Conservation (phyloP, 257 asterid species). For the Solanum paucissectum region DNA sequence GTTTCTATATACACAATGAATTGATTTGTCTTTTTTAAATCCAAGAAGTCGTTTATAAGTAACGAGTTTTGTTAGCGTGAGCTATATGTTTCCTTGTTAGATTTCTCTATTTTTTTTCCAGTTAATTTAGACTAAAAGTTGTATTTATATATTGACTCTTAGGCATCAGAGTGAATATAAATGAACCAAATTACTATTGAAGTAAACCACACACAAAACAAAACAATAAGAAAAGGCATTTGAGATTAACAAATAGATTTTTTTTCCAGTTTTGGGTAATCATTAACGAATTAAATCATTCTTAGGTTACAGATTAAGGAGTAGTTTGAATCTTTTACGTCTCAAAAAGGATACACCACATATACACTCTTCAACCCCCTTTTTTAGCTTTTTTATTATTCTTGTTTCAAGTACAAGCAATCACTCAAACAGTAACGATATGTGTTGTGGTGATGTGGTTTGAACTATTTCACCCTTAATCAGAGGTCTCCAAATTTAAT, state of each 20-base stretch:
- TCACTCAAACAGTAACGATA: neutral
- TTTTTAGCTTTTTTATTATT: neutral
- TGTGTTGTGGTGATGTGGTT: neutral
- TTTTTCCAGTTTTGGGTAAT: neutral
- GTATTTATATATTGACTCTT: neutral
- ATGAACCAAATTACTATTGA: neutral
- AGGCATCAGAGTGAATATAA: neutral
- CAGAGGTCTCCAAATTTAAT: too few relatives aligned
- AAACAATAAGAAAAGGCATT: neutral
- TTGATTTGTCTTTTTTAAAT: neutral
- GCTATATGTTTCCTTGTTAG: neutral
- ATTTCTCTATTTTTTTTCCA: neutral
- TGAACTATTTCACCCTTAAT: neutral
- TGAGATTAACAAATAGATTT: neutral
- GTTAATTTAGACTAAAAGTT: neutral
- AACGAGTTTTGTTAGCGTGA: neutral
- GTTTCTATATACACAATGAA: neutral
- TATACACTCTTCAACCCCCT: neutral
- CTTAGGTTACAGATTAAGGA: neutral
- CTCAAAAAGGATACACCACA: neutral
- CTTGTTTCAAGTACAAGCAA: neutral
- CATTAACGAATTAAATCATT: neutral
- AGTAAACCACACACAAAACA: neutral
- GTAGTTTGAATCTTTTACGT: neutral
- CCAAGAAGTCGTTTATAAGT: neutral